Percentiles rank a stretch among this genome's conserved stretches.
Conservation (phyloP, 2,329 filamentous ascomycete genomes). For the Xylariales sp. region DNA sequence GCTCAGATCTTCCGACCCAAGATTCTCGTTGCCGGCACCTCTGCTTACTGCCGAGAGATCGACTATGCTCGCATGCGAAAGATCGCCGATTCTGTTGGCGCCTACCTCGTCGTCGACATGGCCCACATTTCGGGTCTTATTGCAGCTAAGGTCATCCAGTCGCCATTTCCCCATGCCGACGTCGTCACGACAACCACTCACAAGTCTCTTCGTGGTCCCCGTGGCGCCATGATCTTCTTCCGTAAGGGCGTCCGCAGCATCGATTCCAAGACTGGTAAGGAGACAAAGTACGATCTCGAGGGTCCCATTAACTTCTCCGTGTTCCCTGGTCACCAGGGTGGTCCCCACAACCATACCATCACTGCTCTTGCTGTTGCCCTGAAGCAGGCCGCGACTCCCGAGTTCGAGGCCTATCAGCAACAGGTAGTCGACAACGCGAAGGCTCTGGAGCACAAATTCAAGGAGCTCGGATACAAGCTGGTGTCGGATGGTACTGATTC, state of each 20-base stretch:
- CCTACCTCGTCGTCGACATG: conserved; percentile 96
- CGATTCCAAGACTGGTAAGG: conserved; percentile 86
- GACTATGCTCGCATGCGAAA: conserved; percentile 95
- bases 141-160: conserved; percentile 86
- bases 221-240: conserved; percentile 99
- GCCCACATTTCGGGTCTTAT: conserved; percentile 97
- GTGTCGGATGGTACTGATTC: conserved; percentile 95
- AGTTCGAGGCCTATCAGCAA: conserved; percentile 92
- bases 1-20: conserved; percentile 92
- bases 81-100: conserved; percentile 88
- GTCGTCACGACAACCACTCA: conserved; percentile 98
- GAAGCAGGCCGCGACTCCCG: conserved; percentile 83
- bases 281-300: conserved; percentile 89
- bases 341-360: conserved; percentile 99
- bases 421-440: conserved; percentile 92
- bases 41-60: conserved; percentile 95
- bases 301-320: conserved; percentile 97
- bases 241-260: conserved; percentile 90
- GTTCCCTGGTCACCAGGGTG: conserved; percentile 97
- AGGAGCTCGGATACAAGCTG: conserved; percentile 86
- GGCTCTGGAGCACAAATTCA: conserved; percentile 78
- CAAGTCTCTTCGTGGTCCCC: conserved; percentile 96
- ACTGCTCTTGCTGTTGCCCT: conserved; percentile 92
- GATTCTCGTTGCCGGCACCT: conserved; percentile 92
- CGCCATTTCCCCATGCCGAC: conserved; percentile 87